Conservation (phyloP, 116 monocot genomes). For the Zostera marina region DNA sequence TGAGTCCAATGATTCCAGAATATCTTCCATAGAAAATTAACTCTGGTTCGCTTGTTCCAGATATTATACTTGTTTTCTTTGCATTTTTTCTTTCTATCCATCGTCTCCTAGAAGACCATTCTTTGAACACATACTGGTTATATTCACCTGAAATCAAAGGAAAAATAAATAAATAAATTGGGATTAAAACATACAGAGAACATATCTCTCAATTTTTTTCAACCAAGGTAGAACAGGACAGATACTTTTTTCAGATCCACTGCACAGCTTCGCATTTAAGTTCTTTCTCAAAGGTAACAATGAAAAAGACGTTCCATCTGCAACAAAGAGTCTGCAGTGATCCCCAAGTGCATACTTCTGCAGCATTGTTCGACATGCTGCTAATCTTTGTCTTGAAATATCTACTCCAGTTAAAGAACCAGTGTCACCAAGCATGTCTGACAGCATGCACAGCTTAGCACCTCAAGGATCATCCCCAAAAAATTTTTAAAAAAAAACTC, state of each 20-base stretch:
- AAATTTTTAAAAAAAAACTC: background rate
- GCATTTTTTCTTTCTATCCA: slow-evolving; percentile 57
- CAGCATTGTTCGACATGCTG: slow-evolving; percentile 84
- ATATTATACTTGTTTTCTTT: slow-evolving; percentile 14
- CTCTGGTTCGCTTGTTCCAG: slow-evolving; percentile 33
- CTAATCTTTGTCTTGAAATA: slow-evolving; percentile 71
- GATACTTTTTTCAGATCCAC: slow-evolving; percentile 2
- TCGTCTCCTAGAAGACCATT: slow-evolving; percentile 65
- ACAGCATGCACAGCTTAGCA: slow-evolving; percentile 93
- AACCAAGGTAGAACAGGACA: background rate
- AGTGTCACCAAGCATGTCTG: slow-evolving; percentile 56
- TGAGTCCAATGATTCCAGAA: slow-evolving; percentile 62
- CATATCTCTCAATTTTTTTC: background rate
- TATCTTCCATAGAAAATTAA: slow-evolving; percentile 78
- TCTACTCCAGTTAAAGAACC: slow-evolving; percentile 93
- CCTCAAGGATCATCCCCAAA: slow-evolving; percentile 22
- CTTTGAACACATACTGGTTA: slow-evolving; percentile 25
- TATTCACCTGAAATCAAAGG: slow-evolving; percentile 15
- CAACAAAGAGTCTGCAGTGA: slow-evolving; percentile 68
- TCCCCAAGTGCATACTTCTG: slow-evolving; percentile 68
- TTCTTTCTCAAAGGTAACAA: slow-evolving; percentile 36
- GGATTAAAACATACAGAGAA: background rate
- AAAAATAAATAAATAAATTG: too few relatives aligned
- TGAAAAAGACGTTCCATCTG: slow-evolving; percentile 85
- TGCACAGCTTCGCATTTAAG: slow-evolving; percentile 12